Base-by-base conservation (phyloP, 176 grass and related monocot genomes). In the Urochloa ruziziensis region DNA sequence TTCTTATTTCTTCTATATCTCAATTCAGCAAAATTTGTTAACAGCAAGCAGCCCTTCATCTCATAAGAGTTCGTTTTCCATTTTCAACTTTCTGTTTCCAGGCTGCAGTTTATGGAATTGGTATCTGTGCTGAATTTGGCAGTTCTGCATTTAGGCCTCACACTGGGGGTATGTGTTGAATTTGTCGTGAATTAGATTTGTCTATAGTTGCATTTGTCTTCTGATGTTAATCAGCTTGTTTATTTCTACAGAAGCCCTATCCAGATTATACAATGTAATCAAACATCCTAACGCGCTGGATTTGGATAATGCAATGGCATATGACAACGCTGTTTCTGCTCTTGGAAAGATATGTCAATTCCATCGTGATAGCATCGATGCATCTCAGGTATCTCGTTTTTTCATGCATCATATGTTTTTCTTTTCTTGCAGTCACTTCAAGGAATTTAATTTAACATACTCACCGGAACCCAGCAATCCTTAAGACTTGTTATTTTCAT, bases 241-340 rank as follows among this genome's bases (percentile, higher is more conserved):
- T 61, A 21, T 57, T 57, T 82, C 18, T 73, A 46, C 67, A 94
- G 92, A 91, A 47, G 87, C 92, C 47, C 82, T 94, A 28, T 91
- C 87, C 46, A 91, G 87, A 69, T 75, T 94, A 89, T 79, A 87
- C 85, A 87, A 85, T 80, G 89, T 94, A 73, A 94, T 94, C 34
- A 82, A 80, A 67, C 89, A 91, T 67, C 87, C 87, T 67, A 87
- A 94, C 91, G 92, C 92, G 6, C 39, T 85, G 73, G 86, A 91
- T 70, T 70, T 86, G 79, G 89, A 94, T 62, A 91, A 94, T 80
- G 89, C 90, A 1, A 94, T 94, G 92, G 89, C 92, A 76, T 92
- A 94, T 72, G 92, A 94, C 51, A 94, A 94, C 90, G 88, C 93
- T 80, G 93, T 94, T 87, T 94, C 93, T 6, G 93, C 93, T 80